Conservation (phyloP, 805 yeast species). For the Yarrowia deformans region DNA sequence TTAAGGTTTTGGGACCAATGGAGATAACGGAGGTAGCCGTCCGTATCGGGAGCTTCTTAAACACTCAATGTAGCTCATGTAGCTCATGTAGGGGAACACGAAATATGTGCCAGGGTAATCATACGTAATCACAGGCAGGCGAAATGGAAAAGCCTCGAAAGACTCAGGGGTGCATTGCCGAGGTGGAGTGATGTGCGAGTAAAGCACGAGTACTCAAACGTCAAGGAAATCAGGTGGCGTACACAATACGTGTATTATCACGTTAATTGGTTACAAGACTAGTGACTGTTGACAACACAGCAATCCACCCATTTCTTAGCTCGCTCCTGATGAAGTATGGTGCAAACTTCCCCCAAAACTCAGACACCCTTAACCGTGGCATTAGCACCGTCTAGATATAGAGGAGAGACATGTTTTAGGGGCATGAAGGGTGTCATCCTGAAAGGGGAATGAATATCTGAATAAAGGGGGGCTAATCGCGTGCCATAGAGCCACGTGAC, state of each 20-base stretch:
- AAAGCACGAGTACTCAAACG: no score
- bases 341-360: background rate
- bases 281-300: no score
- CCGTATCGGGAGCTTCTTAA: background rate
- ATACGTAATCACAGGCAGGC: no score
- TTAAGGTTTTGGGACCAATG: conserved; percentile 14
- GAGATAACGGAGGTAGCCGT: conserved; percentile 10
- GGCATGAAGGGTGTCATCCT: no score
- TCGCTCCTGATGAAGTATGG: no score
- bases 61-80: no score
- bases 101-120: background rate
- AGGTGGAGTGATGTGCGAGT: background rate
- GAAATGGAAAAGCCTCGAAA: background rate
- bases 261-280: no score
- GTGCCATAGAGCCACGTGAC: background rate
- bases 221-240: no score
- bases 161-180: conserved; percentile 20
- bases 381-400: background rate
- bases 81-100: background rate
- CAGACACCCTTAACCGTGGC: background rate
- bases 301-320: no score
- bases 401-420: background rate
- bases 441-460: no score
- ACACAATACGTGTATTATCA: no score
- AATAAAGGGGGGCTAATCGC: no score